Percentiles rank a stretch among this genome's conserved stretches.
Conservation (phyloP, 2,329 filamentous ascomycete species). For the Pseudofabraea citricarpa region DNA sequence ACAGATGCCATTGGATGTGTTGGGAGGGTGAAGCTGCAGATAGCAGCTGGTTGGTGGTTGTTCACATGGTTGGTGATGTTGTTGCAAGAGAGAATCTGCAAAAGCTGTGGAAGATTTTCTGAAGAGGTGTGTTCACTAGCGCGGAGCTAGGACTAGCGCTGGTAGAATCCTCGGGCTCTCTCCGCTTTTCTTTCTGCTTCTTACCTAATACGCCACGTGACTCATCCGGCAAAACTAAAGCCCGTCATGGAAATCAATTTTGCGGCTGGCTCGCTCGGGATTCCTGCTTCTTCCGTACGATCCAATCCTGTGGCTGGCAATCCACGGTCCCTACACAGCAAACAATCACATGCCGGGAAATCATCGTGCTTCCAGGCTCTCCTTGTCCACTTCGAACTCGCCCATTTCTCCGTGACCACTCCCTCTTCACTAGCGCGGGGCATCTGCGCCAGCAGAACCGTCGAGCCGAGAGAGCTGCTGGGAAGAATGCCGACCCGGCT, state of each 20-base stretch:
- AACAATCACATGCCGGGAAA: slow-evolving; percentile 13
- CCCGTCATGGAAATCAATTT: no score
- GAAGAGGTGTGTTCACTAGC: slow-evolving; percentile 37
- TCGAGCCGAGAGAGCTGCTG: no score
- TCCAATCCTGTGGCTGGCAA: background rate
- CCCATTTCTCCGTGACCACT: no score
- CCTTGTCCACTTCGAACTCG: background rate
- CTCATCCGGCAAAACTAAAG: background rate
- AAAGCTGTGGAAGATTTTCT: slow-evolving; percentile 38
- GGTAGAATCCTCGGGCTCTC: no score
- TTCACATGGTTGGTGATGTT: slow-evolving; percentile 15
- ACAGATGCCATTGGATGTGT: no score
- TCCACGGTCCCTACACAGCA: background rate
- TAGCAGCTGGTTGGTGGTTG: slow-evolving; percentile 12
- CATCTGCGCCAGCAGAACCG: no score
- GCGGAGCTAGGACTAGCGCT: background rate
- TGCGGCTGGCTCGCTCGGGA: no score
- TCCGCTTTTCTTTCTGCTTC: no score
- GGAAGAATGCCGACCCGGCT: no score
- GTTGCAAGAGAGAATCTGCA: slow-evolving; percentile 10
- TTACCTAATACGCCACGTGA: no score
- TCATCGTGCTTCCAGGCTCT: slow-evolving; percentile 10
- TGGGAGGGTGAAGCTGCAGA: slow-evolving; percentile 6
- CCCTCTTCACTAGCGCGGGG: no score
- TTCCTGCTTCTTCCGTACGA: background rate